A percentile compares a stretch with the other conserved stretches of the same genome.
Conservation (phyloP, 768 basidiomycete species). For the Pulveroboletus sp. region DNA sequence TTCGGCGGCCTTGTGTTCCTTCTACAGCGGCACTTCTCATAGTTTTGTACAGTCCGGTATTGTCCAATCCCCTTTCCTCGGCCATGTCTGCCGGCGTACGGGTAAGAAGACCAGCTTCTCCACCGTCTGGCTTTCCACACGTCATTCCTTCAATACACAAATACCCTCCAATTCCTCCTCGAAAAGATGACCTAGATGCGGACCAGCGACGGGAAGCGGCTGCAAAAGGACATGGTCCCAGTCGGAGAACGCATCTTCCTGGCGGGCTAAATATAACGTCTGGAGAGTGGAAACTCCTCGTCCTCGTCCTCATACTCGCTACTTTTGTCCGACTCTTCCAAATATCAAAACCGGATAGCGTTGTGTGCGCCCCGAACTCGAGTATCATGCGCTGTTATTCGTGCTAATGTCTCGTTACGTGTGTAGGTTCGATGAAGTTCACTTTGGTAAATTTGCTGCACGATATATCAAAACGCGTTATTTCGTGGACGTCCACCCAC, state of each 20-base stretch:
- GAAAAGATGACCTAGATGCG: slow-evolving; percentile 67
- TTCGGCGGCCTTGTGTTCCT: too few relatives aligned
- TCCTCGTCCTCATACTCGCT: slow-evolving; percentile 63
- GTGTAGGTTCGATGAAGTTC: slow-evolving; percentile 92
- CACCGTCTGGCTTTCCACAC: slow-evolving; percentile 46
- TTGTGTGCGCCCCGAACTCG: slow-evolving; percentile 63
- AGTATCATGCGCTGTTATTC: neutral
- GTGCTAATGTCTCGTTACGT: neutral
- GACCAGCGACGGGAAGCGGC: slow-evolving; percentile 68
- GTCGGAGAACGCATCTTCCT: slow-evolving; percentile 41
- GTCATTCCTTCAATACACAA: slow-evolving; percentile 38
- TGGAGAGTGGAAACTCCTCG: slow-evolving; percentile 75
- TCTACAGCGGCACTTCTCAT: neutral
- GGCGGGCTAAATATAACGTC: slow-evolving; percentile 63
- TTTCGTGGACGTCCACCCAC: slow-evolving; percentile 95
- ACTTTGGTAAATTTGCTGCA: slow-evolving; percentile 95
- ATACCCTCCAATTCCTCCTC: slow-evolving; percentile 51
- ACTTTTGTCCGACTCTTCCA: slow-evolving; percentile 80
- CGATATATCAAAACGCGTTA: slow-evolving; percentile 92
- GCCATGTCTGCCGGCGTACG: slow-evolving; percentile 49
- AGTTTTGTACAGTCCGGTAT: slow-evolving; percentile 22
- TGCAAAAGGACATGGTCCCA: slow-evolving; percentile 56
- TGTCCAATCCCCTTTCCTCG: slow-evolving; percentile 8
- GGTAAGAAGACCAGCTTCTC: slow-evolving; percentile 65
- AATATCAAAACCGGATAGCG: slow-evolving; percentile 80